These are phyloP conservation scores for Rhododendron ovatum DNA, from an alignment of 148 eudicot genomes.

Conservation along the genomic window DNA sequence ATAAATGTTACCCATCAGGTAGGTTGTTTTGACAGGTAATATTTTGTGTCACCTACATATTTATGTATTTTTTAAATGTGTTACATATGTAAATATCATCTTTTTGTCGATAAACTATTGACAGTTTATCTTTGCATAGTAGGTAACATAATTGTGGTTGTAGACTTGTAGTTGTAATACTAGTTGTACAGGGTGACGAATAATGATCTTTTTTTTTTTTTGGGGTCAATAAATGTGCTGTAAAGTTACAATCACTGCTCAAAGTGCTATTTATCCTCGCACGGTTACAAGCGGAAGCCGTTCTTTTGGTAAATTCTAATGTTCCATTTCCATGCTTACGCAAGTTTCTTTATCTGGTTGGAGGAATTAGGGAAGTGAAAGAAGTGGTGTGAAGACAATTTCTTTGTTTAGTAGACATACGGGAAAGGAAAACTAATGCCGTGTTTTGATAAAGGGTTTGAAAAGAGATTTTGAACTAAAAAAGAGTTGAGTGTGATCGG, in stretches of 20 bases:
- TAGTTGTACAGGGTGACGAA: neutral
- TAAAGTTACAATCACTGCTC: neutral
- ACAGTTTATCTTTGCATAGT: neutral
- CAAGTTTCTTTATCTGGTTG: neutral
- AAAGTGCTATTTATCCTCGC: neutral
- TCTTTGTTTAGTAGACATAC: neutral
- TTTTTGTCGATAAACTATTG: neutral
- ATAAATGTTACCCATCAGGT: constrained; percentile 71
- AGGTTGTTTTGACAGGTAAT: constrained; percentile 74
- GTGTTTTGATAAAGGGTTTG: too few species aligned
- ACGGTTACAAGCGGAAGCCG: neutral
- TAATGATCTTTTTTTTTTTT: neutral
- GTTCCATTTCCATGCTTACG: neutral
- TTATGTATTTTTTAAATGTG: neutral
- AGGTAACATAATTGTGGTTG: neutral
- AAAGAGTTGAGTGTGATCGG: too few species aligned
- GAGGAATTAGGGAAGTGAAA: neutral
- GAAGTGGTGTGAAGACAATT: neutral
- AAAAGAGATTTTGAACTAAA: too few species aligned
- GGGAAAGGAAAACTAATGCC: neutral
- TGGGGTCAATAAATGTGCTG: neutral
- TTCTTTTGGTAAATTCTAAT: neutral
- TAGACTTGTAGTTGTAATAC: neutral
- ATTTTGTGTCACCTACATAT: neutral
- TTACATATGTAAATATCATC: neutral